Base-by-base conservation (phyloP, 257 asterid genomes). In the Linderniella brevidens region DNA sequence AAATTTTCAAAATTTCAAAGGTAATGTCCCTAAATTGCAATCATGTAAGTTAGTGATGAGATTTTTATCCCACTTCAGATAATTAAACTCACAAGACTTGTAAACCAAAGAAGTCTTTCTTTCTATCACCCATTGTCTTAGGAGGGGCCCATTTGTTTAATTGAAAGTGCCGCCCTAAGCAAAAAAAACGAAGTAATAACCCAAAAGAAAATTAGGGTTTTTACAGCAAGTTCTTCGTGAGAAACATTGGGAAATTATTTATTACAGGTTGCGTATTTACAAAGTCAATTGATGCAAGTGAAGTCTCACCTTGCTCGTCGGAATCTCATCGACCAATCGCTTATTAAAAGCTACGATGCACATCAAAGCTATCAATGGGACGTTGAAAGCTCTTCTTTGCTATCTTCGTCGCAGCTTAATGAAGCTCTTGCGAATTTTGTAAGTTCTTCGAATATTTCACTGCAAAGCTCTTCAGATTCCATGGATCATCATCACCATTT, bases 241-340 rank as follows among this genome's bases (percentile, higher is more conserved):
- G n/a, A n/a, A n/a, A n/a, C n/a, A n/a, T n/a, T 3, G 8, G 15
- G 48, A 8, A 1, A 43, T 1, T 43, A 11, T 5, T 11, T 9
- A n/a, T 43, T 40, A 37, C 72, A 87, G 95, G 95, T 87, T 43
- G 75, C 92, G 47, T 67, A 62, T 54, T 53, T 87, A 58, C 92
- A 87, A 75, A 82, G 81, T 42, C 97, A 87, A 46, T 53, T 87
- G 43, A 58, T 82, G 81, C 86, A 82, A 65, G 72, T 62, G 52
- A 87, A 73, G 58, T 67, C 75, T 39, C 83, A 77, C 35, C 57
- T 82, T 11, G 77, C 82, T 25, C 32, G 32, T 13, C 97, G 79
- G 50, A 75, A 32, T 49, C 53, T 73, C 16, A 52, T 68, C 8
- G 70, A 59, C 9, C 68, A 70, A 4, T 59, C 78, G 32, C 63